These are phyloP conservation scores for Codiaeum variegatum DNA, from an alignment of 441 rosid species.

Conservation along the genomic window DNA sequence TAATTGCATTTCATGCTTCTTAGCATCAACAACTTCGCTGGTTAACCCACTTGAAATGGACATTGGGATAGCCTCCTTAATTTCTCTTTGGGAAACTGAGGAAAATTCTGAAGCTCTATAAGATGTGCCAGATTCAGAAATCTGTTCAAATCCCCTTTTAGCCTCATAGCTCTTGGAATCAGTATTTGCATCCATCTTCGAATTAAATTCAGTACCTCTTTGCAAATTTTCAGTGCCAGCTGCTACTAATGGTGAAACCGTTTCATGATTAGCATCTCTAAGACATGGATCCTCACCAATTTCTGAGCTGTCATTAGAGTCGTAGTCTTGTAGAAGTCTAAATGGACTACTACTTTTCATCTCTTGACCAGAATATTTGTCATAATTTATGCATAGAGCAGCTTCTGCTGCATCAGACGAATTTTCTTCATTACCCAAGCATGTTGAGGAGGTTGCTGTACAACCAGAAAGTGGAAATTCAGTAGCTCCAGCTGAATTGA, in stretches of 20 bases:
- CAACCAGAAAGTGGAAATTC: slow-evolving; percentile 16
- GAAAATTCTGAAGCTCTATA: slow-evolving; percentile 10
- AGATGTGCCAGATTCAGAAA: slow-evolving; percentile 19
- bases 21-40: slow-evolving; percentile 19
- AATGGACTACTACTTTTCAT: slow-evolving; percentile 38
- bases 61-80: slow-evolving; percentile 20
- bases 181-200: slow-evolving; percentile 17
- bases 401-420: slow-evolving; percentile 16
- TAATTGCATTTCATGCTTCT: slow-evolving; percentile 19
- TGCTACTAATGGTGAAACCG: slow-evolving; percentile 16
- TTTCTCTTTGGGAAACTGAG: slow-evolving; percentile 17
- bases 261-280: slow-evolving; percentile 15
- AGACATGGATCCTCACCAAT: slow-evolving; percentile 22
- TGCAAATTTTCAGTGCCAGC: slow-evolving; percentile 13
- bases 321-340: slow-evolving; percentile 45
- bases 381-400: slow-evolving; percentile 22
- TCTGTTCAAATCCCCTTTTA: slow-evolving; percentile 20
- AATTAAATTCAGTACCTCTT: slow-evolving; percentile 19
- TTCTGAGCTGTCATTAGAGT: slow-evolving; percentile 46
- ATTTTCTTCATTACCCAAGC: slow-evolving; percentile 11
- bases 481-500: slow-evolving; percentile 25
- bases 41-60: slow-evolving; percentile 20
- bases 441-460: slow-evolving; percentile 19
- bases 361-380: slow-evolving; percentile 19
- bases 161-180: slow-evolving; percentile 14